Conservation (phyloP, 164 flowering plant species). For the Platanus orientalis region DNA sequence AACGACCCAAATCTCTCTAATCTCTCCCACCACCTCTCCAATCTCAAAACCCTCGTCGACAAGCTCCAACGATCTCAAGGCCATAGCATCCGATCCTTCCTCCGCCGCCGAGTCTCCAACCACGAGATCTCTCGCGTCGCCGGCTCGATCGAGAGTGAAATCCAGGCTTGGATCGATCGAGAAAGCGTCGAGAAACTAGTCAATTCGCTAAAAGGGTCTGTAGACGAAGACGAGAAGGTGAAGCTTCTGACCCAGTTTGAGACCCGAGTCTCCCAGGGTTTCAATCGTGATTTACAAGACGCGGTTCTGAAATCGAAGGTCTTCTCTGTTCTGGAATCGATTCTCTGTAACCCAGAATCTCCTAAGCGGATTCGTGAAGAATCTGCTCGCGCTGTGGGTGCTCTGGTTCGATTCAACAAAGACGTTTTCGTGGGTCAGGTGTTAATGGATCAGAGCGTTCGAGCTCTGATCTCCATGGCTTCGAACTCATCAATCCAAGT, state of each 20-base stretch:
- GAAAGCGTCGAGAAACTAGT: constrained; percentile 45
- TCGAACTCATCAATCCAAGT: constrained; percentile 44
- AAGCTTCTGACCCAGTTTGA: constrained; percentile 42
- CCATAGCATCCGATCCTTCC: constrained; percentile 35
- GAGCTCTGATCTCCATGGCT: constrained; percentile 44
- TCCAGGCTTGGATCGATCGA: constrained; percentile 87
- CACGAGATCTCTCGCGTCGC: constrained; percentile 73
- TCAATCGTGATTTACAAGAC: constrained; percentile 61
- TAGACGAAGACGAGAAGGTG: constrained; percentile 26
- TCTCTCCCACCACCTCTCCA: constrained; percentile 43
- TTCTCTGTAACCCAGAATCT: constrained; percentile 35
- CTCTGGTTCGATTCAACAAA: constrained; percentile 71
- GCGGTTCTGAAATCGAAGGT: constrained; percentile 52
- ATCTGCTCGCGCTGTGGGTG: constrained; percentile 44
- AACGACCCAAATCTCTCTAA: constrained; percentile 55
- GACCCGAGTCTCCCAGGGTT: constrained; percentile 50
- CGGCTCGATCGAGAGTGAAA: constrained; percentile 56
- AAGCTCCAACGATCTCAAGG: constrained; percentile 22
- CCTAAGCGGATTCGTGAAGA: constrained; percentile 42
- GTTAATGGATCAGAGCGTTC: constrained; percentile 46
- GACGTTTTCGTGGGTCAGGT: constrained; percentile 89
- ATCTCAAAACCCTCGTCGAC: constrained; percentile 38
- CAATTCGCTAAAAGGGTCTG: constrained; percentile 21
- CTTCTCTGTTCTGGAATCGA: constrained; percentile 41
- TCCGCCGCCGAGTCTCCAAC: constrained; percentile 48